phyloP scores from a whole-genome alignment of 2,329 filamentous ascomycete genomes.

The Phialocephala sp. region DNA sequence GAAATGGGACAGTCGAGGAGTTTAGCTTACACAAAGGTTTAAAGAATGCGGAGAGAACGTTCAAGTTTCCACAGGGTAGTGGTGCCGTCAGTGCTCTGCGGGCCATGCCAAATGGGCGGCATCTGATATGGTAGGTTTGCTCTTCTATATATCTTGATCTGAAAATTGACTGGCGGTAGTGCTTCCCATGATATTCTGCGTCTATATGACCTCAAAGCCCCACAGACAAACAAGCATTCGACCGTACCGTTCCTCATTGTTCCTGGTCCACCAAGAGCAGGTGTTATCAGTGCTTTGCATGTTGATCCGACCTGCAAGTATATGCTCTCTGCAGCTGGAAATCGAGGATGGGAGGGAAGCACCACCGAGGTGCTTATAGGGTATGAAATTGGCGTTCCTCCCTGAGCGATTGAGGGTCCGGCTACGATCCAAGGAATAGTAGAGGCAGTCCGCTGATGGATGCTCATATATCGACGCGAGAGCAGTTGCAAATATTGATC shows the following conservation, averaged over 20 bases:
- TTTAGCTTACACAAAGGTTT: slow-evolving; percentile 84
- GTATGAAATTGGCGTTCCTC: slow-evolving; percentile 74
- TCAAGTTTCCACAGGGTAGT: slow-evolving; percentile 88
- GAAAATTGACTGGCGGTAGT: slow-evolving; percentile 50
- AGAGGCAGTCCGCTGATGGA: too few relatives aligned
- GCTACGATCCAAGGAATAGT: neutral
- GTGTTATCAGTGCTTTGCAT: slow-evolving; percentile 85
- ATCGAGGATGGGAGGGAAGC: slow-evolving; percentile 91
- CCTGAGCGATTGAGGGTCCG: slow-evolving; percentile 3
- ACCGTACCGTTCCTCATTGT: slow-evolving; percentile 95
- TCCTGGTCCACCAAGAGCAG: slow-evolving; percentile 81
- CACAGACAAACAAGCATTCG: slow-evolving; percentile 69
- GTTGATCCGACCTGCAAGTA: slow-evolving; percentile 87
- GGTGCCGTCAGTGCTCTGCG: slow-evolving; percentile 87
- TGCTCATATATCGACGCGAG: too few relatives aligned
- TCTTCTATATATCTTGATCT: neutral
- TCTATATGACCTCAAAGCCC: slow-evolving; percentile 82
- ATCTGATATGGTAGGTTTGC: slow-evolving; percentile 77
- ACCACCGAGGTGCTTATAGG: slow-evolving; percentile 90
- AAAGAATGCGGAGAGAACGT: slow-evolving; percentile 75
- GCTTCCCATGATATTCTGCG: slow-evolving; percentile 93
- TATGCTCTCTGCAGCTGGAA: slow-evolving; percentile 91
- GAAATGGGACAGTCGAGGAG: slow-evolving; percentile 93
- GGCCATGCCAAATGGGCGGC: slow-evolving; percentile 90
- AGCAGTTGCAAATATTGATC: too few relatives aligned